phyloP scores from a whole-genome alignment of 2,329 filamentous ascomycete species.

The Alternaria infectoria region DNA sequence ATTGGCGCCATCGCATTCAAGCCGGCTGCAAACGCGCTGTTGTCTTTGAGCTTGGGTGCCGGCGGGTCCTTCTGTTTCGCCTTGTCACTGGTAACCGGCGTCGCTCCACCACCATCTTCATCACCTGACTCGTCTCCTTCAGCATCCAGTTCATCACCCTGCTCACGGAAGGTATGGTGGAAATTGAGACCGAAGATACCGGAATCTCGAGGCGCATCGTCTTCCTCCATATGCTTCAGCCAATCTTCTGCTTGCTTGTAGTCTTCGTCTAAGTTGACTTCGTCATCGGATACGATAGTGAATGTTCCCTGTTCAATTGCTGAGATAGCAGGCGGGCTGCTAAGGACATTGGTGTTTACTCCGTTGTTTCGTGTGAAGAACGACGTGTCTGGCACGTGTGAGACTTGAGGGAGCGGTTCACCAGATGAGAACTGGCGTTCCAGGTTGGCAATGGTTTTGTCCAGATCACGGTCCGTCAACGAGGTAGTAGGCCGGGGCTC shows the following conservation, averaged over 20 bases:
- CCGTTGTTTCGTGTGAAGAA: background rate
- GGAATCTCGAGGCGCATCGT: background rate
- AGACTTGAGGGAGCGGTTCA: background rate
- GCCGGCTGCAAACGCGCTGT: background rate
- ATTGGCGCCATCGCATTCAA: background rate
- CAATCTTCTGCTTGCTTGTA: conserved; percentile 7
- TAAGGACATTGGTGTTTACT: background rate
- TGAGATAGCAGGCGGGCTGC: background rate
- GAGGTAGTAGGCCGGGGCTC: background rate
- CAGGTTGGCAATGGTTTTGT: background rate
- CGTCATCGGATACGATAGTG: conserved; percentile 6
- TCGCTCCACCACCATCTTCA: background rate
- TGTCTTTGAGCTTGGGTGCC: background rate
- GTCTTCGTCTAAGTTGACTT: conserved; percentile 5
- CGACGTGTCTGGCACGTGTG: background rate
- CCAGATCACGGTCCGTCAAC: background rate
- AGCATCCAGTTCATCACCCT: background rate
- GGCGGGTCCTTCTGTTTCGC: background rate
- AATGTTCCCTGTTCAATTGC: background rate
- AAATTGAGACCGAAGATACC: conserved; percentile 11
- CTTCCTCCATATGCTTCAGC: background rate
- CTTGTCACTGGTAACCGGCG: background rate
- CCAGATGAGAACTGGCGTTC: background rate
- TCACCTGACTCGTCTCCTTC: background rate
- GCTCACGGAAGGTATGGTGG: conserved; percentile 3